Percentiles rank a stretch among this genome's conserved stretches.
Evolutionary conservation across 306 rosid genomes (phyloP).

Genomic region (Lagenaria siceraria): DNA sequence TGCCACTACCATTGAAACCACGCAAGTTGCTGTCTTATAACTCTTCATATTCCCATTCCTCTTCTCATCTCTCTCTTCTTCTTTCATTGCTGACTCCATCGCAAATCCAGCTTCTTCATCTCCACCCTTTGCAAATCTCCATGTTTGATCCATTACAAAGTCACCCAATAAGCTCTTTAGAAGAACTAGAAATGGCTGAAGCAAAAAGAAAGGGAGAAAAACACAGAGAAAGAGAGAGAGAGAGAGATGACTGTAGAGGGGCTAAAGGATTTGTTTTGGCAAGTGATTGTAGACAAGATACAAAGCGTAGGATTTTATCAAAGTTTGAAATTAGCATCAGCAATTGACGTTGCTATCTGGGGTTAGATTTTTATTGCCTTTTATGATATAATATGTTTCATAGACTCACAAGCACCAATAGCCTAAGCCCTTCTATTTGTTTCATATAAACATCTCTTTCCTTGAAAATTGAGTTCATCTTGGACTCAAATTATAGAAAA

Average conservation of each 20-base stretch:
- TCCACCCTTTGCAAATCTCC: background rate
- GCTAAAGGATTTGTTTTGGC: background rate
- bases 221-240: background rate
- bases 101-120: background rate
- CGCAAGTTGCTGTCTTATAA: background rate
- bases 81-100: background rate
- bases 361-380: background rate
- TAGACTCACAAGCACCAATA: background rate
- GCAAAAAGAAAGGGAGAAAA: background rate
- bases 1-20: conserved; percentile 18
- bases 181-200: background rate
- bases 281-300: background rate
- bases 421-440: background rate
- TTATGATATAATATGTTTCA: background rate
- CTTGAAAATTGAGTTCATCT: background rate
- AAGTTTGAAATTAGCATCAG: background rate
- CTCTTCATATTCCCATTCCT: background rate
- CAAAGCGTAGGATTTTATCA: conserved; percentile 1
- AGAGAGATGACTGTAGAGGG: background rate
- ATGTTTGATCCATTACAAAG: background rate
- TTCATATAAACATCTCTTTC: background rate
- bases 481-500: background rate
- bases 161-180: background rate
- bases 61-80: background rate
- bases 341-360: background rate